phyloP scores from a whole-genome alignment of 208 protist genomes.

The Wallacemonas sp. region DNA sequence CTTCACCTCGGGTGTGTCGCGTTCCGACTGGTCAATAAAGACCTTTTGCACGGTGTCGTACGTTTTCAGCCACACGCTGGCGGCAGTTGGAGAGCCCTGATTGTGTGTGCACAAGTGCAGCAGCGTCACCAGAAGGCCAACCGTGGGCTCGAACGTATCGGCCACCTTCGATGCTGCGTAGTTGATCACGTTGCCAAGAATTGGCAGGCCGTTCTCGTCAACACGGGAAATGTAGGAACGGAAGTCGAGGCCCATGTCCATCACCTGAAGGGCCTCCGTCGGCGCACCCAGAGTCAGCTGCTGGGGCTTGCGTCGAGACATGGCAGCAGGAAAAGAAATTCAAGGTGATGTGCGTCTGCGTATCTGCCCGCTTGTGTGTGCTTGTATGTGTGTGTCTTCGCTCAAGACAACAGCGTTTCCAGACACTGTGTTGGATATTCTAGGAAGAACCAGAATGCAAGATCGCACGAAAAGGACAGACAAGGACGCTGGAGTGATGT shows the following conservation, averaged over 20 bases:
- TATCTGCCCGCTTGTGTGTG: no score
- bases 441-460: no score
- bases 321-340: constrained; percentile 19
- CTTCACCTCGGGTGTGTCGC: constrained; percentile 37
- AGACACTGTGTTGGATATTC: no score
- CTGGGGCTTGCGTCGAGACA: constrained; percentile 67
- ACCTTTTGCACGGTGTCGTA: constrained; percentile 83
- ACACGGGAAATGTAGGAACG: constrained; percentile 78
- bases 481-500: no score
- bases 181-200: constrained; percentile 83
- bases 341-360: constrained; percentile 7
- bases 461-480: no score
- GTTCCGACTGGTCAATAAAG: constrained; percentile 67
- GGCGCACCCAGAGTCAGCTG: constrained; percentile 43
- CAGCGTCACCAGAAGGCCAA: constrained; percentile 83
- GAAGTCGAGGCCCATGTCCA: constrained; percentile 90
- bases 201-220: constrained; percentile 67
- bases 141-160: constrained; percentile 83
- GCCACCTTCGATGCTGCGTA: constrained; percentile 70
- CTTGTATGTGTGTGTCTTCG: no score
- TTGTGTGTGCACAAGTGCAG: constrained; percentile 72
- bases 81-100: constrained; percentile 23
- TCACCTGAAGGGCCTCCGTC: constrained; percentile 67
- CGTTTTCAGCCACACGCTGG: constrained; percentile 63
- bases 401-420: no score